Evolutionary conservation across 2,329 filamentous ascomycete genomes (phyloP).

Genomic region (Aspergillus melleus): DNA sequence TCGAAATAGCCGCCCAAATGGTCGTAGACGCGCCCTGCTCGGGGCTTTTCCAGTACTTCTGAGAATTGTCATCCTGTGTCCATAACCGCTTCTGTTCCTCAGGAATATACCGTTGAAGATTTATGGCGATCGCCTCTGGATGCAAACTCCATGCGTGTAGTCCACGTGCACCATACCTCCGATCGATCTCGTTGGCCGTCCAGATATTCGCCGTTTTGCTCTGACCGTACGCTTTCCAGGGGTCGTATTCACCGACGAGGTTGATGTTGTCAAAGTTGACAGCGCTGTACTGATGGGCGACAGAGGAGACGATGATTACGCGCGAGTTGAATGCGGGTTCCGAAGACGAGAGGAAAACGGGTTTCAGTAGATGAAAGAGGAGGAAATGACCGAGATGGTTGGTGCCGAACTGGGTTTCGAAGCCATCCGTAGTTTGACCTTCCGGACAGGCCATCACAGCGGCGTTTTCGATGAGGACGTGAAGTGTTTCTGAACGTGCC

Average conservation of each 20-base stretch:
- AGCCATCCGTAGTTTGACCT: conserved; percentile 39
- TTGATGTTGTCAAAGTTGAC: conserved; percentile 43
- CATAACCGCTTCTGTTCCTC: not conserved
- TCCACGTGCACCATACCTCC: conserved; percentile 46
- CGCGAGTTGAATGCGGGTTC: conserved; percentile 46
- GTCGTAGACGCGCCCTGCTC: not conserved
- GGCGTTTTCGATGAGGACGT: conserved; percentile 45
- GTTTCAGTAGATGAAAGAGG: conserved; percentile 52
- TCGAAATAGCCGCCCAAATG: not conserved
- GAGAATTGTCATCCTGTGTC: not conserved
- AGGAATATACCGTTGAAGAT: conserved; percentile 6
- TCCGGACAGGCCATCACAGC: conserved; percentile 42
- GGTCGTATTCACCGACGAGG: conserved; percentile 37
- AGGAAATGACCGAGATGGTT: conserved; percentile 58
- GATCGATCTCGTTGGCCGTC: conserved; percentile 54
- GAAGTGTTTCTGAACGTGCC: conserved; percentile 11
- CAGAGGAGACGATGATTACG: conserved; percentile 49
- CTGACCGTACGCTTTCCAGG: conserved; percentile 47
- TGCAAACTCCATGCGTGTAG: conserved; percentile 49
- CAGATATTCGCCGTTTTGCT: conserved; percentile 55
- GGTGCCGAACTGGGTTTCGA: conserved; percentile 54
- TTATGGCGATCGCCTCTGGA: conserved; percentile 39
- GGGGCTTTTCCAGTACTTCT: not conserved
- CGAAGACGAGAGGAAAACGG: conserved; percentile 14
- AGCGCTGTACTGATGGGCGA: conserved; percentile 40